Evolutionary conservation across 805 yeast species (phyloP), one percentile per base, ranked within the genome.

Genomic region (Saturnispora ahearnii): DNA sequence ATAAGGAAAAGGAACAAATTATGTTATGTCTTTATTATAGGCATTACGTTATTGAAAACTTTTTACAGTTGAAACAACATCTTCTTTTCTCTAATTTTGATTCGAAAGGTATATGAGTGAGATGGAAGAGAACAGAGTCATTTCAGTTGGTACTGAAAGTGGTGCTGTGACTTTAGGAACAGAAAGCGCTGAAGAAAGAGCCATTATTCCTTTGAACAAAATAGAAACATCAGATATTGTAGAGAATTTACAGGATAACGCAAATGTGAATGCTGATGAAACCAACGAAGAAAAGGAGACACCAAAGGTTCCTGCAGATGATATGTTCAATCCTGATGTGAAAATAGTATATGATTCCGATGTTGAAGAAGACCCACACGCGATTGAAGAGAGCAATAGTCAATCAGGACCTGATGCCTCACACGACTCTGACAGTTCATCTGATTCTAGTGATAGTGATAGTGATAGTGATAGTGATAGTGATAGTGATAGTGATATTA

Each of bases 401-500:
- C 58, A 54, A n/a, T 46, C 55, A 6, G 59, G 49, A 21, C 22
- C 21, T 26, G 47, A 44, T 5, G 26, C n/a, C 15, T 24, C 22
- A 15, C 7, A 18, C 5, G 24, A 33, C 21, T 53, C 60, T 3
- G 44, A 32, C 15, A 51, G 58, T 8, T 63, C 53, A n/a, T 55
- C 62, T 2, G 60, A 53, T n/a, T 54, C 63, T 22, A 59, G 52
- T n/a, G 29, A 26, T 8, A 26, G 29, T 53, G 63, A 26, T 61
- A 53, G 8, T 57, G 50, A 4, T 60, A 53, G 8, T 59, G 58
- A 21, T 67, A 52, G 47, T 22, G 42, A 48, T 15, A 57, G 45
- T 5, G 59, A 56, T 15, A 54, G 50, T 9, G 62, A 51, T 4
- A 59, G 55, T 10, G 64, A 53, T 4, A 59, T 48, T 3, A 58